Evolutionary conservation across 495 filamentous ascomycete species (phyloP), one percentile per base, ranked within the genome.

Genomic region (Astrothelium macrocarpum): DNA sequence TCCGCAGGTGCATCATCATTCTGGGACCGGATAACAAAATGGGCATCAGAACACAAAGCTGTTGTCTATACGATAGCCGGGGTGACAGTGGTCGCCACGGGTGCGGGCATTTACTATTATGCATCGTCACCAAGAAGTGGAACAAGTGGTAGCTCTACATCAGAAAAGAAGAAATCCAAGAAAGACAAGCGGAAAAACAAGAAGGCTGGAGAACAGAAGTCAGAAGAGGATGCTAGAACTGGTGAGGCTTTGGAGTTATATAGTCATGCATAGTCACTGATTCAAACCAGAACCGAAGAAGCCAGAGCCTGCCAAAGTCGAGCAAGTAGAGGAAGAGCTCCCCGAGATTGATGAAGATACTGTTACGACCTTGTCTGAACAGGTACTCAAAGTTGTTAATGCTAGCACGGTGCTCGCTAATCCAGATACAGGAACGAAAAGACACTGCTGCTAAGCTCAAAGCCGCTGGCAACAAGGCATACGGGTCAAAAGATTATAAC

Each of bases 61-160:
- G 80, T 92, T 56, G 94, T 96, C 43, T 98, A 96, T 76, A 96
- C 95, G 66, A 89, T 97, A 77, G 90, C 90, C 63, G 94, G 93
- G 74, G 87, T 95, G 31, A 91, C 91, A 53, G 85, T 97, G 32
- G 90, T 97, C 31, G 89, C 92, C 63, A 92, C 89, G 31, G 95
- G 91, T 29, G 94, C 92, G 68, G 89, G 88, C 23, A 87, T 93
- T 69, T 97, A 97, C 79, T 96, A 96, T 73, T 79, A 56, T 56
- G 25, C 96, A 59, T 82, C 73, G 59, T 75, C 78, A 61, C 73
- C 79, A 28, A 76, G 68, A 62, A 78, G 67, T 66, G 65, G 64
- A 53, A 62, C 67, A 67, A 53, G 61, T 70, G 64, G 43, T 25
- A 64, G 32, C 7, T 34, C 60, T 34, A 69, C 71, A 3, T 73